A percentile compares a stretch with the other conserved stretches of the same genome.
Evolutionary conservation across 257 asterid species (phyloP).

Genomic region (Ilex aquifolium): DNA sequence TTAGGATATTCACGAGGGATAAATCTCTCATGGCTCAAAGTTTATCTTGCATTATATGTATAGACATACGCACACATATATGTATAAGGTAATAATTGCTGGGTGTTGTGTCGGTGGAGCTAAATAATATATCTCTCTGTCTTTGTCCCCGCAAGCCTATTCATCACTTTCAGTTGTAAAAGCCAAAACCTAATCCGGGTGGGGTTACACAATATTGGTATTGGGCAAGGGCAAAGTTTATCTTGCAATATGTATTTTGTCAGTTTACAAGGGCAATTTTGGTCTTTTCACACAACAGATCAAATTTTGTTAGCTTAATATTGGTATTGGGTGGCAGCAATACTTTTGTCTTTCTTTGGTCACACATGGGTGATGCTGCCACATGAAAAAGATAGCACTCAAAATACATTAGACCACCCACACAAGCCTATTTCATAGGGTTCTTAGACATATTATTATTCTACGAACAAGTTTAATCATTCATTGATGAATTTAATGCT

Average conservation of each 20-base stretch:
- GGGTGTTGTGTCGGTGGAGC: too few relatives aligned
- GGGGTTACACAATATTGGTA: too few relatives aligned
- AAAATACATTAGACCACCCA: not conserved
- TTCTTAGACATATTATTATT: not conserved
- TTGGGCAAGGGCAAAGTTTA: too few relatives aligned
- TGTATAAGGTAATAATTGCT: too few relatives aligned
- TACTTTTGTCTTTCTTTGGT: not conserved
- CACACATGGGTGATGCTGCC: not conserved
- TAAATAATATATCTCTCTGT: too few relatives aligned
- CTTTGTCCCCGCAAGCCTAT: not conserved
- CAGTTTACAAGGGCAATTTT: not conserved
- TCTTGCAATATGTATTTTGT: not conserved
- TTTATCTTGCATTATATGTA: too few relatives aligned
- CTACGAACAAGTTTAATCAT: not conserved
- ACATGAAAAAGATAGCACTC: not conserved
- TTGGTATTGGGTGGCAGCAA: not conserved
- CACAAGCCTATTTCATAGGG: not conserved
- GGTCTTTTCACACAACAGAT: not conserved
- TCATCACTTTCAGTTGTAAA: not conserved
- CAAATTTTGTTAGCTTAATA: not conserved
- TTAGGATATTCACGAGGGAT: too few relatives aligned
- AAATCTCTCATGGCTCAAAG: too few relatives aligned
- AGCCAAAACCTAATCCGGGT: too few relatives aligned
- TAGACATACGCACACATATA: too few relatives aligned
- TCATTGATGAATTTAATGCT: too few relatives aligned